Evolutionary conservation across 345 rosid species (phyloP).

Genomic region (Laguncularia racemosa): DNA sequence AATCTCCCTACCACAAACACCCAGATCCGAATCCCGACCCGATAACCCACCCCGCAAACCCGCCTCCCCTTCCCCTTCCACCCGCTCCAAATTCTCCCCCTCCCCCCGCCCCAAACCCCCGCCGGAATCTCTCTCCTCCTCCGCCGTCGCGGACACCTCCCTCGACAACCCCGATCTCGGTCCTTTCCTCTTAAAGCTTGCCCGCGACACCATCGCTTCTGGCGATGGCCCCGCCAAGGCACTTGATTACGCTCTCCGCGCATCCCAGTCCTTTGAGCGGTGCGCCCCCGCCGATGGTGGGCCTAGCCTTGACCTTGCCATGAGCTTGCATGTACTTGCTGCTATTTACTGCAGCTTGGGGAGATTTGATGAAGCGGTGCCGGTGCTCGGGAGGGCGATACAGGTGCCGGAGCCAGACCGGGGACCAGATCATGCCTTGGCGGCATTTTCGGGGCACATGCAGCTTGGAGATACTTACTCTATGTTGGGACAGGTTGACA

Average conservation of each 20-base stretch:
- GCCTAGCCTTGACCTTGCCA: conserved; percentile 83
- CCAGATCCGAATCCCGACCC: conserved; percentile 32
- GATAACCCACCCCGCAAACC: conserved; percentile 42
- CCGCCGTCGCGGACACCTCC: conserved; percentile 19
- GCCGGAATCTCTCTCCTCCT: conserved; percentile 45
- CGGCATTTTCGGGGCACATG: conserved; percentile 92
- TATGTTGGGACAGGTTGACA: conserved; percentile 92
- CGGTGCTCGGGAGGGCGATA: conserved; percentile 76
- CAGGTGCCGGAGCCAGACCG: conserved; percentile 60
- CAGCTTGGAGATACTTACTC: conserved; percentile 94
- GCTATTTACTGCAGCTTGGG: conserved; percentile 95
- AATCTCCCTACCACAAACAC: conserved; percentile 53
- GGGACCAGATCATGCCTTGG: conserved; percentile 87
- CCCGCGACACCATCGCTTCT: conserved; percentile 88
- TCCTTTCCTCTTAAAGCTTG: conserved; percentile 88
- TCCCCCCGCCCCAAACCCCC: conserved; percentile 66
- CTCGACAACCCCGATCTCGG: conserved; percentile 99
- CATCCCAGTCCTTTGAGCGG: conserved; percentile 81
- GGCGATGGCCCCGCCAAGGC: conserved; percentile 94
- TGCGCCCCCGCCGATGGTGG: conserved; percentile 58
- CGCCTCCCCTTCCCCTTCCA: conserved; percentile 72
- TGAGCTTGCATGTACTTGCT: conserved; percentile 94
- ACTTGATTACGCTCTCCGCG: conserved; percentile 83
- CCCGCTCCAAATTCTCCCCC: conserved; percentile 75
- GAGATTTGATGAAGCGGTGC: conserved; percentile 88